Evolutionary conservation across 148 eudicot genomes (phyloP), one percentile per base, ranked within the genome.

Genomic region (Pharnaceum exiguum): DNA sequence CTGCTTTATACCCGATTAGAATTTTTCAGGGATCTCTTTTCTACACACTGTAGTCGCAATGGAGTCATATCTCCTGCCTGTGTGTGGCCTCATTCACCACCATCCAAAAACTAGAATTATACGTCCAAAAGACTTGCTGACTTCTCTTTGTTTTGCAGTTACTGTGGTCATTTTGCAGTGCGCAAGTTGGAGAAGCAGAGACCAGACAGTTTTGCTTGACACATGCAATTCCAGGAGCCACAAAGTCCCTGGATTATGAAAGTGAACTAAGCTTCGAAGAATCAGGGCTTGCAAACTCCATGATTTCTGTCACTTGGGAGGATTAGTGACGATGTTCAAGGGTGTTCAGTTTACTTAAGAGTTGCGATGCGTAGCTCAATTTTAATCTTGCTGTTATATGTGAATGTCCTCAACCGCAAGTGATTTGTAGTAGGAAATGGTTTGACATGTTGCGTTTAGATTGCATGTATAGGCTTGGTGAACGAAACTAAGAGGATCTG

Each of bases 281-380:
- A 44, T 87, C 98, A 0, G 98, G 96, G 39, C 82, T 91, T 8
- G 75, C 90, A 18, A 91, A 91, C 76, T 85, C 98, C 5, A 91
- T 87, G 90, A 70, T 88, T 63, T 87, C 82, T 0, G 88, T 91
- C 42, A 77, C 96, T 17, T 83, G 94, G 96, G 87, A 82, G 57
- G 78, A 60, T 71, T 39, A 12, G 38, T 35, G 38, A 35, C 12
- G 7, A 12, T 35, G 38, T n/a, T n/a, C n/a, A n/a, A n/a, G n/a
- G n/a, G n/a, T n/a, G n/a, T n/a, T n/a, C n/a, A n/a, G n/a, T n/a
- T n/a, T n/a, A n/a, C n/a, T n/a, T n/a, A n/a, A n/a, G n/a, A n/a
- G n/a, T n/a, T n/a, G n/a, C n/a, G n/a, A n/a, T n/a, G n/a, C n/a
- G n/a, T n/a, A n/a, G n/a, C n/a, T n/a, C n/a, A n/a, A n/a, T n/a